phyloP scores from a whole-genome alignment of 306 rosid species.

The Potentilla sterilis region DNA sequence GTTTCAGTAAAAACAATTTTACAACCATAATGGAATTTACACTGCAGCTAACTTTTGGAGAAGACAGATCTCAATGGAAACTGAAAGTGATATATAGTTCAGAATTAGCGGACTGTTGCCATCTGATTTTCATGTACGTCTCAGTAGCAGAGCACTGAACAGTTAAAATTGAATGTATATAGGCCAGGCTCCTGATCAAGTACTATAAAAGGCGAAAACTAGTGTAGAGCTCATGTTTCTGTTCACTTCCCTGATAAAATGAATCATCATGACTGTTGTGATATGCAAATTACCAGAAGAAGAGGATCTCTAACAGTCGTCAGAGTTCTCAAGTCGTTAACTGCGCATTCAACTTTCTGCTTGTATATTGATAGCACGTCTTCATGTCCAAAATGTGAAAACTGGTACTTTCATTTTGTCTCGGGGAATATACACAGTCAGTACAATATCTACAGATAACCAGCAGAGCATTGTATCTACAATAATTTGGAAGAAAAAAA shows the following conservation, averaged over 20 bases:
- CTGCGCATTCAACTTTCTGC: neutral
- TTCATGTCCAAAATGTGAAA: neutral
- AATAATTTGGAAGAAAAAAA: neutral
- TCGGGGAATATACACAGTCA: neutral
- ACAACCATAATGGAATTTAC: neutral
- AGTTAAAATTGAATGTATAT: neutral
- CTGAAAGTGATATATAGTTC: neutral
- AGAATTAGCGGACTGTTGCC: neutral
- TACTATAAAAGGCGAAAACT: neutral
- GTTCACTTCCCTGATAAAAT: neutral
- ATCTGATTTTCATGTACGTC: neutral
- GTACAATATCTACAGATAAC: constrained; percentile 22
- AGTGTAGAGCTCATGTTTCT: neutral
- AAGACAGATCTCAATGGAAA: neutral
- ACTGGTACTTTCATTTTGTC: neutral
- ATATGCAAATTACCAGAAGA: neutral
- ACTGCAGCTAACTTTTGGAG: neutral
- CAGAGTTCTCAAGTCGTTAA: neutral
- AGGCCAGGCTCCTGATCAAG: neutral
- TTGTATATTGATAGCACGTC: neutral
- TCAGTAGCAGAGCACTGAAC: neutral
- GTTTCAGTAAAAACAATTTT: neutral
- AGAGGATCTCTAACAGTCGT: neutral
- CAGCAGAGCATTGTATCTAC: constrained; percentile 22
- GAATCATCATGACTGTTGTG: neutral